phyloP scores from a whole-genome alignment of 345 rosid species.

The Populus ilicifolia region DNA sequence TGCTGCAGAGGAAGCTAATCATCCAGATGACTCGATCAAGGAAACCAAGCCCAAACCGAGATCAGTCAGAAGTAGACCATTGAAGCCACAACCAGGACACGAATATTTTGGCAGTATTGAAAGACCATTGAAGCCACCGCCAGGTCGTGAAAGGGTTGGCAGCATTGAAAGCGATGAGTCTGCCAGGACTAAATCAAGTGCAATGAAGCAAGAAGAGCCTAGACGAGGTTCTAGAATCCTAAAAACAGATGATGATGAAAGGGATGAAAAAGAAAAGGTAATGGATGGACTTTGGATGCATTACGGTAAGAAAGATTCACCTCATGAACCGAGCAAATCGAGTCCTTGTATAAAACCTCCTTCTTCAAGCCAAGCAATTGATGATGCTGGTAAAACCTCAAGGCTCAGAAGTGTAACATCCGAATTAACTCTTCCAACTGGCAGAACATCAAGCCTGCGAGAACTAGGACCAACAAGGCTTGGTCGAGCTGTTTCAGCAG shows the following conservation, averaged over 20 bases:
- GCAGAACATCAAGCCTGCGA: slow-evolving; percentile 13
- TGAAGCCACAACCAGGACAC: slow-evolving; percentile 31
- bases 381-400: slow-evolving; percentile 1
- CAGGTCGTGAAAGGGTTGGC: slow-evolving; percentile 2
- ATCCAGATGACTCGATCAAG: slow-evolving; percentile 13
- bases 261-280: slow-evolving; percentile 32
- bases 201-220: slow-evolving; percentile 4
- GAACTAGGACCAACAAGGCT: slow-evolving; percentile 23
- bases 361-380: slow-evolving; percentile 11
- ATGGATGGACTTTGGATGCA: slow-evolving; percentile 38
- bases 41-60: slow-evolving; percentile 53
- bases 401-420: slow-evolving; percentile 19
- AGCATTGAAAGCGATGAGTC: neutral
- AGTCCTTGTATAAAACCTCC: slow-evolving; percentile 16
- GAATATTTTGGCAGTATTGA: slow-evolving; percentile 6
- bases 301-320: slow-evolving; percentile 34
- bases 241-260: slow-evolving; percentile 5
- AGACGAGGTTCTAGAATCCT: neutral
- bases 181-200: slow-evolving; percentile 3
- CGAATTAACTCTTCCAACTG: slow-evolving; percentile 22
- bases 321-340: slow-evolving; percentile 12
- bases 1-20: slow-evolving; percentile 15
- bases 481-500: slow-evolving; percentile 31
- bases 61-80: slow-evolving; percentile 53
- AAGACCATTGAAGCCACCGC: slow-evolving; percentile 21